Evolutionary conservation across 163 green algal species (phyloP).

Genomic region (Chlamydomonas reinhardtii): DNA sequence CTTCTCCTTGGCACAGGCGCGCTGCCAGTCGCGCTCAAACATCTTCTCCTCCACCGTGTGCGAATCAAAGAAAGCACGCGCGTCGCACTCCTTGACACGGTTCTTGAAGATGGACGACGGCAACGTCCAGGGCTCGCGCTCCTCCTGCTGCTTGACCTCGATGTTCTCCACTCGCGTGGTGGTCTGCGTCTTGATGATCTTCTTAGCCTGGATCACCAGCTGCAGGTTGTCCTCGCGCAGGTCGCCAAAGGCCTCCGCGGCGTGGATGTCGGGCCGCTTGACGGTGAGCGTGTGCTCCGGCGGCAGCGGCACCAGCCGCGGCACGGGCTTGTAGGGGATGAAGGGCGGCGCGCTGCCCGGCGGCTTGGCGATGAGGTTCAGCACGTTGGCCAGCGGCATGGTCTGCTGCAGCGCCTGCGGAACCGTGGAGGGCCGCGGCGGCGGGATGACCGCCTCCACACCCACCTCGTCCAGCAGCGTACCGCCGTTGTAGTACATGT

Average conservation of each 20-base stretch:
- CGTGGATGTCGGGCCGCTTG: slow-evolving; percentile 62
- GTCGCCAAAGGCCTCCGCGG: slow-evolving; percentile 69
- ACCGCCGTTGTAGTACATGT: slow-evolving; percentile 77
- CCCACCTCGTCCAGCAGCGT: slow-evolving; percentile 74
- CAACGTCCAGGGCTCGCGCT: slow-evolving; percentile 74
- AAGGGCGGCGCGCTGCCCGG: slow-evolving; percentile 75
- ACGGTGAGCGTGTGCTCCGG: slow-evolving; percentile 75
- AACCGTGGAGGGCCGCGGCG: slow-evolving; percentile 73
- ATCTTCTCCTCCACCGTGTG: slow-evolving; percentile 69
- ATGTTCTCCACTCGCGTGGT: slow-evolving; percentile 70
- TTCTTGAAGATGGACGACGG: slow-evolving; percentile 81
- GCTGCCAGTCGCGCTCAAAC: slow-evolving; percentile 84
- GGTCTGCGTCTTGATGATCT: slow-evolving; percentile 72
- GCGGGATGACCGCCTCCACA: slow-evolving; percentile 68
- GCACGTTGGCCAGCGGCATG: slow-evolving; percentile 79
- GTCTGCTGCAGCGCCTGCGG: slow-evolving; percentile 81
- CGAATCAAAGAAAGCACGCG: slow-evolving; percentile 73
- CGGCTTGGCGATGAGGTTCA: slow-evolving; percentile 79
- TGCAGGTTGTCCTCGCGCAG: slow-evolving; percentile 80
- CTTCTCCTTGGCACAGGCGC: slow-evolving; percentile 79
- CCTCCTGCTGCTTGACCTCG: slow-evolving; percentile 59
- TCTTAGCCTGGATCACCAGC: slow-evolving; percentile 69
- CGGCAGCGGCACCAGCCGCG: slow-evolving; percentile 79
- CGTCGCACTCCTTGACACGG: slow-evolving; percentile 78
- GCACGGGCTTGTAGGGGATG: slow-evolving; percentile 79